Percentiles rank a stretch among this genome's conserved stretches.
phyloP scores from a whole-genome alignment of 2,329 filamentous ascomycete genomes.

The Fusarium lateritium region DNA sequence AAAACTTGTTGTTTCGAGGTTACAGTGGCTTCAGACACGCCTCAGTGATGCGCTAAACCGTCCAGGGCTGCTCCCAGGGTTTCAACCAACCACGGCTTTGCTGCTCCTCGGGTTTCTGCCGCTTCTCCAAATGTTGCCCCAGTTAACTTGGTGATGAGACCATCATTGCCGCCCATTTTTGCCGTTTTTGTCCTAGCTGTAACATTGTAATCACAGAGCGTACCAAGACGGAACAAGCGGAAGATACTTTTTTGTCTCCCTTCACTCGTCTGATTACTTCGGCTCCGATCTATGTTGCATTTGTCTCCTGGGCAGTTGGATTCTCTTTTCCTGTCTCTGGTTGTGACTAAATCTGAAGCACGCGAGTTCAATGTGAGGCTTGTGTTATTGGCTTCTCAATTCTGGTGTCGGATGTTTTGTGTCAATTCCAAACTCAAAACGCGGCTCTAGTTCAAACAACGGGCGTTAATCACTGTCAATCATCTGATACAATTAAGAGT shows the following conservation, averaged over 20 bases:
- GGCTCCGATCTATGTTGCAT: background rate
- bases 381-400: too few relatives aligned
- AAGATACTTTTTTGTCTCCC: background rate
- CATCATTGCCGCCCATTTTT: constrained; percentile 6
- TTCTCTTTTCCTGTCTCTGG: background rate
- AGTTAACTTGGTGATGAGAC: background rate
- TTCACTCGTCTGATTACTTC: background rate
- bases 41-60: background rate
- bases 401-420: too few relatives aligned
- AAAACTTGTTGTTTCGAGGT: constrained; percentile 1
- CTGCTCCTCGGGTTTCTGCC: background rate
- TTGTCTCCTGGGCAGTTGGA: background rate
- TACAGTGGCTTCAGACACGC: background rate
- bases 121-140: background rate
- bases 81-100: background rate
- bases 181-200: constrained; percentile 6
- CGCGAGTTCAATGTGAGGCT: too few relatives aligned
- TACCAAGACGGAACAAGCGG: constrained; percentile 19
- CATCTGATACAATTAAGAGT: background rate
- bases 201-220: constrained; percentile 7
- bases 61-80: background rate
- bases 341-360: background rate
- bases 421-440: too few relatives aligned
- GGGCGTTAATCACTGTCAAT: background rate
- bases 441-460: background rate